Percentiles rank a stretch among this genome's conserved stretches.
Conservation (phyloP, 768 basidiomycete genomes). For the Russula brevipes region DNA sequence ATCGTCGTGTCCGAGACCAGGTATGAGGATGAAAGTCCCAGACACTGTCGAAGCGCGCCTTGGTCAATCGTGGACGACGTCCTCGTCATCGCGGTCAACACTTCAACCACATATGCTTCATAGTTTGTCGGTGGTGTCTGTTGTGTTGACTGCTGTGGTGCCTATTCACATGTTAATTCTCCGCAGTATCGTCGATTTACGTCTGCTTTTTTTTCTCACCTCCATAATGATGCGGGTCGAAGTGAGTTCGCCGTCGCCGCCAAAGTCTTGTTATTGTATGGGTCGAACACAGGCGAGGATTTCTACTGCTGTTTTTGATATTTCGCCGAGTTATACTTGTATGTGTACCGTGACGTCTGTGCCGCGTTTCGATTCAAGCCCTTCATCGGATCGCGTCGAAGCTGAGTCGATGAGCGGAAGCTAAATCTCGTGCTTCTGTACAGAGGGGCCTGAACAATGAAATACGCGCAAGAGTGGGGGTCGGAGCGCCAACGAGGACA, state of each 20-base stretch:
- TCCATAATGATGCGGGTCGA: conserved; percentile 11
- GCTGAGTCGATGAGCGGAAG: conserved; percentile 10
- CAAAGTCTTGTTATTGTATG: conserved; percentile 6
- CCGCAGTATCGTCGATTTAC: neutral
- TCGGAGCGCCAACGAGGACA: conserved; percentile 7
- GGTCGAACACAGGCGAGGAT: neutral
- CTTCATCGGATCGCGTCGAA: conserved; percentile 20
- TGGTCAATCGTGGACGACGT: conserved; percentile 53
- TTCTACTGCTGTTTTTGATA: conserved; percentile 27
- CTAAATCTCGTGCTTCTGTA: conserved; percentile 10
- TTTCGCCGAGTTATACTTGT: conserved; percentile 11
- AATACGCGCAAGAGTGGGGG: neutral
- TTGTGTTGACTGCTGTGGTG: conserved; percentile 8
- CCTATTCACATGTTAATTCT: neutral
- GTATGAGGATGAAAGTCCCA: conserved; percentile 72
- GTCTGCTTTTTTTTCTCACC: conserved; percentile 4
- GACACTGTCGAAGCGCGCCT: conserved; percentile 52
- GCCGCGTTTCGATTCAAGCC: conserved; percentile 24
- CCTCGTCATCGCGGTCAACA: conserved; percentile 49
- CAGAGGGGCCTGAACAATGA: neutral
- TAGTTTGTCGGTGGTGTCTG: conserved; percentile 50
- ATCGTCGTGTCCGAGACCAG: conserved; percentile 69
- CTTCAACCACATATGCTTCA: conserved; percentile 50
- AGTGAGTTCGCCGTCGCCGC: neutral
- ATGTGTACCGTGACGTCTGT: conserved; percentile 16